A percentile compares a stretch with the other conserved stretches of the same genome.
Evolutionary conservation across 805 yeast species (phyloP).

Genomic region (Starmerella sp.): DNA sequence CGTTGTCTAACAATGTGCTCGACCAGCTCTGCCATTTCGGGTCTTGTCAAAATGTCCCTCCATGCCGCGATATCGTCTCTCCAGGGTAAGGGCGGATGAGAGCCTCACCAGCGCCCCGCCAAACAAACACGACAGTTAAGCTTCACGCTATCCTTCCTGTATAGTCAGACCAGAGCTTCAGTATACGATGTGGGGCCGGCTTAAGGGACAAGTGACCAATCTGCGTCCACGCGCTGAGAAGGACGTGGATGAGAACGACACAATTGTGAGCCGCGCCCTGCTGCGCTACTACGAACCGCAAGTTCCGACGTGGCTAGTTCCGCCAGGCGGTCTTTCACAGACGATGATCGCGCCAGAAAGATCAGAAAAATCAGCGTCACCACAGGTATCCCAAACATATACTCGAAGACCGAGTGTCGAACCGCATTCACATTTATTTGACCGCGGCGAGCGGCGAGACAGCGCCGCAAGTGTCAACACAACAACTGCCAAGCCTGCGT

Average conservation of each 20-base stretch:
- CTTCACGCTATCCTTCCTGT: too few relatives aligned
- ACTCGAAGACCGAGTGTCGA: neutral
- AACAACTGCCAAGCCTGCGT: conserved; percentile 1
- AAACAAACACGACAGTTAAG: neutral
- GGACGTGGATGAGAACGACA: conserved; percentile 34
- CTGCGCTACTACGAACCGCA: conserved; percentile 31
- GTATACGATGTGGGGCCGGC: conserved; percentile 23
- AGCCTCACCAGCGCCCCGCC: too few relatives aligned
- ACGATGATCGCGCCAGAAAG: neutral
- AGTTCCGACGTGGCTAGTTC: conserved; percentile 28
- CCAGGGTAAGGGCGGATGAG: neutral
- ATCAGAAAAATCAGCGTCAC: neutral
- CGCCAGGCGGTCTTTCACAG: conserved; percentile 3
- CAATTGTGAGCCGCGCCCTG: conserved; percentile 37
- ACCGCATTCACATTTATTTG: conserved; percentile 7
- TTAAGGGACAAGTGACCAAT: conserved; percentile 22
- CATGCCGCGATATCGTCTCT: too few relatives aligned
- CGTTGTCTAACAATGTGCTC: conserved; percentile 50
- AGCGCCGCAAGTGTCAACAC: neutral
- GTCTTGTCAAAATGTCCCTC: too few relatives aligned
- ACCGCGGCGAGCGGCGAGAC: conserved; percentile 2
- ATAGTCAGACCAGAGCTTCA: neutral
- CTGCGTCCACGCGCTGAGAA: conserved; percentile 29
- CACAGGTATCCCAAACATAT: neutral
- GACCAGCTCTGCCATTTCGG: conserved; percentile 22